Base-by-base conservation (phyloP, 805 yeast genomes). In the Torulaspora indica region DNA sequence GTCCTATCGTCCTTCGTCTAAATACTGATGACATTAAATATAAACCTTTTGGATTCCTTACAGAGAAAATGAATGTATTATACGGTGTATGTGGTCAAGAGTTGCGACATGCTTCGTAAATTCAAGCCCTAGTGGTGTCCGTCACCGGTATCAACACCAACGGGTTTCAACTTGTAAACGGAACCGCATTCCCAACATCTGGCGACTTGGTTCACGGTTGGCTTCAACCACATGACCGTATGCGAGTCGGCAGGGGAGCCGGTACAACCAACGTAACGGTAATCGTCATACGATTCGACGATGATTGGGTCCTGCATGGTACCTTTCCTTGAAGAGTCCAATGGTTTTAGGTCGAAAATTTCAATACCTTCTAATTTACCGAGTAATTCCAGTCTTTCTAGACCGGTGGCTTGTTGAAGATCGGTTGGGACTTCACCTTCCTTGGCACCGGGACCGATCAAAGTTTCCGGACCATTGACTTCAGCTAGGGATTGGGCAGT, bases 151-250 rank as follows among this genome's bases (percentile, higher is more conserved):
- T 82, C 84, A 56, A 81, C 84, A 70, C 96, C 97, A 61, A 90
- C 77, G 73, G 82, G 83, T 72, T 89, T 85, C 60, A 90, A 72
- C 63, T 85, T 81, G 77, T 85, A 91, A 56, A 89, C 95, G 58
- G 90, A 83, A 71, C 98, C 98, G 71, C 98, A 91, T 71, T 93
- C 96, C 96, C 96, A 87, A 75, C 97, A 93, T 81, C 98, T 88
- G 57, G 85, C 85, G 50, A 84, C 84, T 70, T 86, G 75, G 39
- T 78, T 85, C 54, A 75, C 78, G 56, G 89, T 84, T 60, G 95
- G 95, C 71, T 81, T 82, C 74, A 90, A 78, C 96, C 97, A 91
- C 82, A 81, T 79, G 55, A 87, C 79, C 60, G 79, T 82, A 72
- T 90, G 98, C 55, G 93, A 82, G 53, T 86, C 95, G 47, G 89